These are phyloP conservation scores for Haplographium delicatum DNA, from an alignment of 495 filamentous ascomycete genomes.

Conservation along the genomic window DNA sequence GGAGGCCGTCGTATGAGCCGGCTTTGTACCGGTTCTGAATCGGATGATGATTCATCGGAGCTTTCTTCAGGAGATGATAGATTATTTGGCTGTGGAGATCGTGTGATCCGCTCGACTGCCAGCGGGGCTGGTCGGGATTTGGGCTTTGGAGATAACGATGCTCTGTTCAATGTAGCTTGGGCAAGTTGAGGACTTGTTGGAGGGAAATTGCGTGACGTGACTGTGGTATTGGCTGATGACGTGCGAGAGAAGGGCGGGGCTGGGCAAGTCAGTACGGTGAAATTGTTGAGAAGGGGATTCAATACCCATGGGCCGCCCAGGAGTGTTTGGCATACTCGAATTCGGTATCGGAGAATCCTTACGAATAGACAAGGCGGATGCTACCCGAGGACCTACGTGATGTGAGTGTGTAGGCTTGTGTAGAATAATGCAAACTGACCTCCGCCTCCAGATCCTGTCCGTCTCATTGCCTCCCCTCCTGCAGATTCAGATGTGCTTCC, in stretches of 20 bases:
- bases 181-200: conserved; percentile 14
- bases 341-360: conserved; percentile 53
- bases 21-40: conserved; percentile 35
- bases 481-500: conserved; percentile 42
- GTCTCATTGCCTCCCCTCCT: conserved; percentile 52
- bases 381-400: conserved; percentile 43
- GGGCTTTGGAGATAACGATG: conserved; percentile 17
- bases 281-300: background rate
- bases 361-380: conserved; percentile 58
- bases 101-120: background rate
- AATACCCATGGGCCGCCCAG: conserved; percentile 18
- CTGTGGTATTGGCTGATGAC: conserved; percentile 54
- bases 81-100: conserved; percentile 11
- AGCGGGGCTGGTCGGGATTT: conserved; percentile 12
- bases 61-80: conserved; percentile 27
- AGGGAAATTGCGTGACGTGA: conserved; percentile 26
- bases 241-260: conserved; percentile 44
- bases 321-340: conserved; percentile 12
- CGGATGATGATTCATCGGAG: conserved; percentile 29
- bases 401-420: conserved; percentile 4
- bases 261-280: background rate
- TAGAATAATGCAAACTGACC: conserved; percentile 4
- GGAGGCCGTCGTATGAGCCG: conserved; percentile 54
- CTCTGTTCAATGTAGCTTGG: conserved; percentile 15
- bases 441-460: conserved; percentile 52